A percentile compares a stretch with the other conserved stretches of the same genome.
These are phyloP conservation scores for Trichosporon inkin DNA, from an alignment of 1,284 basidiomycete species.

Conservation along the genomic window DNA sequence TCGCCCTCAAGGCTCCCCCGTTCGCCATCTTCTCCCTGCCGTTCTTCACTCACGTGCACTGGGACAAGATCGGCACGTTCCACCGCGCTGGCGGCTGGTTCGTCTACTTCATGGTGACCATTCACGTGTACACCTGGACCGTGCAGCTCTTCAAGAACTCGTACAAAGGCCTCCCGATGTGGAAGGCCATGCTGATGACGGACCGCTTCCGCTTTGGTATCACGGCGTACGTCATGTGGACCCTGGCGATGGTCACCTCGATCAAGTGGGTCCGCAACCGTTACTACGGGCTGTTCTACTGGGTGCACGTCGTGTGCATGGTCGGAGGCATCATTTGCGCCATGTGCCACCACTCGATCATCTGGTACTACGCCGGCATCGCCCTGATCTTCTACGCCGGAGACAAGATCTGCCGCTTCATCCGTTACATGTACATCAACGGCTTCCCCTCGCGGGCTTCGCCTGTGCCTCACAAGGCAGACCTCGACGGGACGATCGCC, in stretches of 20 bases:
- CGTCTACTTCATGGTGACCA: slow-evolving; percentile 64
- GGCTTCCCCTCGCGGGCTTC: slow-evolving; percentile 47
- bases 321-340: slow-evolving; percentile 54
- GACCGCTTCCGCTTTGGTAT: slow-evolving; percentile 69
- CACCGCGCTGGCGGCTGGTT: slow-evolving; percentile 71
- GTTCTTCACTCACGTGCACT: slow-evolving; percentile 64
- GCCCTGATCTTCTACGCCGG: slow-evolving; percentile 63
- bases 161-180: slow-evolving; percentile 56
- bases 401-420: slow-evolving; percentile 61
- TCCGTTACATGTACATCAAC: slow-evolving; percentile 64
- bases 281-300: slow-evolving; percentile 74
- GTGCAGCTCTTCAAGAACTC: slow-evolving; percentile 62
- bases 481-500: not conserved
- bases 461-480: slow-evolving; percentile 5
- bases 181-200: slow-evolving; percentile 63
- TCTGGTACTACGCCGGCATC: slow-evolving; percentile 59
- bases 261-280: slow-evolving; percentile 61
- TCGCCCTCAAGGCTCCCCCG: slow-evolving; percentile 76
- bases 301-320: slow-evolving; percentile 64
- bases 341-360: slow-evolving; percentile 63
- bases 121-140: slow-evolving; percentile 72
- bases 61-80: slow-evolving; percentile 70
- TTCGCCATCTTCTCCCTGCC: slow-evolving; percentile 71
- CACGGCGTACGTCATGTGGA: slow-evolving; percentile 66
- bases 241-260: slow-evolving; percentile 64